Evolutionary conservation across 2,329 filamentous ascomycete species (phyloP), one percentile per base, ranked within the genome.

Genomic region (Sarocladiaceae sp.): DNA sequence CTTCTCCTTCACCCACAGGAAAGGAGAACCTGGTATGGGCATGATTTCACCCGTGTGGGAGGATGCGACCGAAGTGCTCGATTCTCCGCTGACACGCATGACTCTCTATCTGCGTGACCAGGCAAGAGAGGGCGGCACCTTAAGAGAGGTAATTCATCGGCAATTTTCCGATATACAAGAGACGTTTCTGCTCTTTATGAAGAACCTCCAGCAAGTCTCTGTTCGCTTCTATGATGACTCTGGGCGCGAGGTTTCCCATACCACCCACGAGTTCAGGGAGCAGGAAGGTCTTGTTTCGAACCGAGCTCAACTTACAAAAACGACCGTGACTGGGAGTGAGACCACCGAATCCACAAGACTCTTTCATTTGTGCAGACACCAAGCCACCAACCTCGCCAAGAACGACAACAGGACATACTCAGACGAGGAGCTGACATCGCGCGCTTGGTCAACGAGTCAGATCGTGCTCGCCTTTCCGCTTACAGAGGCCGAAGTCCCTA

Each of bases 21-120:
- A 51, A 3, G 67, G 62, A 0, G 66, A 72, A 2, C 60, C 62
- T 1, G 73, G 73, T 1, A 56, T 77, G 27, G 73, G 72, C 1
- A 78, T 77, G 72, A 65, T 76, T 1, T 66, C 65, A 0, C 68
- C 66, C 1, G 46, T 61, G 2, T 70, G 73, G 73, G 43, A 59
- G 13, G 53, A 61, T 2, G 23, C 47, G 1, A 47, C 33, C 2
- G 53, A 56, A 2, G 16, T 29, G 1, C 33, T 58, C 1, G 29
- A 33, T 1, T 13, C 19, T 3, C 47, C 43, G 3, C 26, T 54
- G 1, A 70, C 66, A 1, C 58, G 63, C 6, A 65, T 69, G 3
- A 70, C 63, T 0, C 54, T 72, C 0, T 54, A 50, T 16, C 55
- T 70, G 1, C 60, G 65, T 43, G 46, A 61, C 2, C 45, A 55